These are phyloP conservation scores for Setaria viridis DNA, from an alignment of 202 grass and related monocot species.

Conservation along the genomic window DNA sequence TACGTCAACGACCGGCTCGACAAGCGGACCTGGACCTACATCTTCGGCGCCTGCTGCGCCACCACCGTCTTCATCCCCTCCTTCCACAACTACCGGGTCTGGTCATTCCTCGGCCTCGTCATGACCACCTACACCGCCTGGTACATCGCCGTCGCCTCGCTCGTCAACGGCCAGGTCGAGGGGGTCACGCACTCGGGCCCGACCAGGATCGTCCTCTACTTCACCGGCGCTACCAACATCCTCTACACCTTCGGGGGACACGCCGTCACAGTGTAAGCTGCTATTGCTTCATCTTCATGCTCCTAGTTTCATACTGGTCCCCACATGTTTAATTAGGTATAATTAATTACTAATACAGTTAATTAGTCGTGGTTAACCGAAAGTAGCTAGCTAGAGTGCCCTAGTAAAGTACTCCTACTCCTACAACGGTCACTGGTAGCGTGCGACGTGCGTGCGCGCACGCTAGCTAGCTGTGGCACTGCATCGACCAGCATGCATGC, in stretches of 20 bases:
- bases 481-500: neutral
- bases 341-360: neutral
- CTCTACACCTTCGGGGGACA: slow-evolving; percentile 97
- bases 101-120: slow-evolving; percentile 84
- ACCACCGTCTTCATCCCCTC: slow-evolving; percentile 97
- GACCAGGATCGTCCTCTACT: slow-evolving; percentile 81
- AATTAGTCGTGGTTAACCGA: neutral
- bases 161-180: slow-evolving; percentile 74
- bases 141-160: slow-evolving; percentile 89
- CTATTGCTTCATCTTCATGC: neutral
- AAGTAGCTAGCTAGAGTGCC: neutral
- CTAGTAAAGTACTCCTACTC: neutral
- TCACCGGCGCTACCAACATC: slow-evolving; percentile 95
- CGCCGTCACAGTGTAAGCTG: slow-evolving; percentile 87
- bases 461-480: neutral
- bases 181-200: slow-evolving; percentile 80
- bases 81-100: slow-evolving; percentile 96
- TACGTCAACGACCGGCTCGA: slow-evolving; percentile 93
- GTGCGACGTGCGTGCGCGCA: slow-evolving; percentile 15
- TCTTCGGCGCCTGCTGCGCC: slow-evolving; percentile 95
- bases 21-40: slow-evolving; percentile 93
- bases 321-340: neutral
- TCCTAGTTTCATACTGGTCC: neutral
- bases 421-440: slow-evolving; percentile 24
- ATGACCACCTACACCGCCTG: slow-evolving; percentile 98